Evolutionary conservation across 331 rosid genomes (phyloP).

Genomic region (Cydonia oblonga): DNA sequence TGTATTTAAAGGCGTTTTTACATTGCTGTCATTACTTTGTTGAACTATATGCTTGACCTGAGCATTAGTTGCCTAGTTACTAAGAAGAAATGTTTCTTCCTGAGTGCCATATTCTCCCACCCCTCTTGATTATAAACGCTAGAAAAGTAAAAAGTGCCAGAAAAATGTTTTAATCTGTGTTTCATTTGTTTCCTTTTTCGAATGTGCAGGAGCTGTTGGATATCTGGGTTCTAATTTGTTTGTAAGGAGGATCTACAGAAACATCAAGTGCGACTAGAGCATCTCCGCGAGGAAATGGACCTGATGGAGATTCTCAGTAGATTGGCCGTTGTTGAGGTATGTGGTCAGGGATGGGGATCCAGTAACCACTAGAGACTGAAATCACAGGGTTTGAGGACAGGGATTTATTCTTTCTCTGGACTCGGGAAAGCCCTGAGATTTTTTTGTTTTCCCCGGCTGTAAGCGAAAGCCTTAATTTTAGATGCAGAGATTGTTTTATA

Average conservation of each 20-base stretch:
- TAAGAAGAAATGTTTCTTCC: neutral
- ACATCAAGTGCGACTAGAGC: conserved; percentile 86
- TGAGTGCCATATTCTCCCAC: neutral
- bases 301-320: conserved; percentile 30
- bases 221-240: conserved; percentile 90
- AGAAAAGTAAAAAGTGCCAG: neutral
- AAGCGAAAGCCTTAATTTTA: conserved; percentile 61
- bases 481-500: conserved; percentile 58
- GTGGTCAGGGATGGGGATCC: conserved; percentile 31
- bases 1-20: neutral
- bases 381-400: conserved; percentile 43
- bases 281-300: conserved; percentile 19
- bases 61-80: neutral
- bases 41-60: neutral
- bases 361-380: conserved; percentile 29
- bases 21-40: neutral
- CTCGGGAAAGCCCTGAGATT: conserved; percentile 54
- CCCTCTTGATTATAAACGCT: neutral
- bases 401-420: conserved; percentile 47
- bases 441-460: conserved; percentile 43
- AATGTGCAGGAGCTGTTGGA: conserved; percentile 82
- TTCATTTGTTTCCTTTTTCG: neutral
- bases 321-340: conserved; percentile 24
- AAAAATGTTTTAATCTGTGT: neutral
- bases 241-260: conserved; percentile 97